A percentile compares a stretch with the other conserved stretches of the same genome.
Evolutionary conservation across 1,284 basidiomycete genomes (phyloP).

Genomic region (Boletus semigastroideus): DNA sequence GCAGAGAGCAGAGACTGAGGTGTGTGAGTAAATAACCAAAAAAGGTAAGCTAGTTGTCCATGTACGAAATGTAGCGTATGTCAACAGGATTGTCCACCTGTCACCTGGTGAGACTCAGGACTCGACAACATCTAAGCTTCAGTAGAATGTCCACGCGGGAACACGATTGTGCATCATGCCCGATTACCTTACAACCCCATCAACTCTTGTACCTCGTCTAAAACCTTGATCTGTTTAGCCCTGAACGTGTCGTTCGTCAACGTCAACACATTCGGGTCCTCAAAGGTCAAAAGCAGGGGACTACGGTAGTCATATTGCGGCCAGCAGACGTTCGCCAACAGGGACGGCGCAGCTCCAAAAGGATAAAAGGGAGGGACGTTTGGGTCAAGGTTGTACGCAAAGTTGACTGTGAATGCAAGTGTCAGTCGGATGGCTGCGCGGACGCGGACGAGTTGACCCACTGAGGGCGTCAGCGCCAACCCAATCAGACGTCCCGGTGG

Average conservation of each 20-base stretch:
- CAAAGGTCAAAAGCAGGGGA: not conserved
- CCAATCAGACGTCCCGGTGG: too few species aligned
- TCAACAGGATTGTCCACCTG: too few species aligned
- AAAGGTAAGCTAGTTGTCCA: too few species aligned
- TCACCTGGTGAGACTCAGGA: too few species aligned
- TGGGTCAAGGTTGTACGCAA: conserved; percentile 15
- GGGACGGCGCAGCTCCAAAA: not conserved
- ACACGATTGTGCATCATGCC: too few species aligned
- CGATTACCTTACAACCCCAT: not conserved
- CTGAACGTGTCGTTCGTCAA: not conserved
- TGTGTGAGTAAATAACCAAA: too few species aligned
- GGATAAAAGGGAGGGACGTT: conserved; percentile 5
- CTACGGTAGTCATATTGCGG: not conserved
- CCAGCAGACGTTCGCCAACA: conserved; percentile 6
- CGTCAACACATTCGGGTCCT: not conserved
- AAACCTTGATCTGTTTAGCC: not conserved
- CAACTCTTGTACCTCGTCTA: not conserved
- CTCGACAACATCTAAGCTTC: too few species aligned
- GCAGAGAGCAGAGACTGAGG: too few species aligned
- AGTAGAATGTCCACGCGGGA: too few species aligned
- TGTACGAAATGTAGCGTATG: too few species aligned
- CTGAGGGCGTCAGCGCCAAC: too few species aligned
- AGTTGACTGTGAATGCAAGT: conserved; percentile 11
- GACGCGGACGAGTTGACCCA: not conserved
- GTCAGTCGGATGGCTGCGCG: not conserved